Conservation (phyloP, 208 protist genomes). For the Blechomonas ayalai region DNA sequence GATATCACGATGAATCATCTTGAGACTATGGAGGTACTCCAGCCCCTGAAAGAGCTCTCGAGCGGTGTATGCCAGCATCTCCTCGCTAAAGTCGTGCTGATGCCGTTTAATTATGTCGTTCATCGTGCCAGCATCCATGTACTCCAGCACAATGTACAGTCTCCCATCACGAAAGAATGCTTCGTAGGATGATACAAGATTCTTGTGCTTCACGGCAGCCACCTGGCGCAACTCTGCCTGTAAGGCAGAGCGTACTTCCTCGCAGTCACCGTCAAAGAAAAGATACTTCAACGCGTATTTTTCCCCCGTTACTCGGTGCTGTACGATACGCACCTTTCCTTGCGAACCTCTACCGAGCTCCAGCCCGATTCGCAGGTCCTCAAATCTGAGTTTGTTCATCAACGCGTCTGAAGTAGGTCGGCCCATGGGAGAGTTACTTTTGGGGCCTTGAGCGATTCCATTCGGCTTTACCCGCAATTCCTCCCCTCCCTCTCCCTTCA, state of each 20-base stretch:
- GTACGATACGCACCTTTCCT: conserved; percentile 77
- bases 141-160: conserved; percentile 86
- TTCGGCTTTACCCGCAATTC: conserved; percentile 86
- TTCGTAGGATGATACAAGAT: conserved; percentile 87
- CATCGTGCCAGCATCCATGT: conserved; percentile 88
- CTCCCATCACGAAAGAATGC: conserved; percentile 85
- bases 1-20: conserved; percentile 94
- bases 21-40: conserved; percentile 74
- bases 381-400: conserved; percentile 79
- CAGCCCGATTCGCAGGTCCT: conserved; percentile 71
- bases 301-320: conserved; percentile 55
- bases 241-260: conserved; percentile 57
- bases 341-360: conserved; percentile 84
- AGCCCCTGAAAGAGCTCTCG: conserved; percentile 80
- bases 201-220: conserved; percentile 76
- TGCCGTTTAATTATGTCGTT: conserved; percentile 73
- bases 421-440: conserved; percentile 7
- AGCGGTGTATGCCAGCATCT: conserved; percentile 78
- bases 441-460: conserved; percentile 47
- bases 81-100: conserved; percentile 56
- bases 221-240: conserved; percentile 78
- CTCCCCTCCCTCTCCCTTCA: conserved; percentile 78
- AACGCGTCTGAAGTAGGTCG: conserved; percentile 29
- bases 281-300: conserved; percentile 89
- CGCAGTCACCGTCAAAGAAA: conserved; percentile 57